Evolutionary conservation across 164 flowering plant genomes (phyloP).

Genomic region (Platanus orientalis): DNA sequence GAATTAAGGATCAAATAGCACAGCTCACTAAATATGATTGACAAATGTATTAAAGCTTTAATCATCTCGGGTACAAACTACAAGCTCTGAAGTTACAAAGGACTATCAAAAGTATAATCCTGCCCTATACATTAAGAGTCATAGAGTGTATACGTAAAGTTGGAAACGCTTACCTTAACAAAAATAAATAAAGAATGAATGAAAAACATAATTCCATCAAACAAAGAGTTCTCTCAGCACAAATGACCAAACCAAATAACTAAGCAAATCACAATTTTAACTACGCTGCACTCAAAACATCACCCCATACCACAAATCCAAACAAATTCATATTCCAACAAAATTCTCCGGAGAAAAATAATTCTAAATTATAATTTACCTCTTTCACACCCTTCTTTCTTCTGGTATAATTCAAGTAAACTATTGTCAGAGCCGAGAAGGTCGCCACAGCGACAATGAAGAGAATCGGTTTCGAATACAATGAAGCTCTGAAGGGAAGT

Average conservation of each 20-base stretch:
- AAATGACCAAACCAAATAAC: neutral
- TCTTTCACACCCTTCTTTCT: constrained; percentile 15
- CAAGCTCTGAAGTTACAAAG: too few species aligned
- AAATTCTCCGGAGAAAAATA: neutral
- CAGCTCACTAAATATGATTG: too few species aligned
- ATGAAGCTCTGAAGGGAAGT: constrained; percentile 36
- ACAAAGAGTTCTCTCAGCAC: too few species aligned
- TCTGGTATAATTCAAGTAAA: constrained; percentile 20
- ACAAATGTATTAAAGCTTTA: too few species aligned
- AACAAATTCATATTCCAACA: neutral
- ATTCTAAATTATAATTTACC: constrained; percentile 13
- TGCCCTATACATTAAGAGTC: too few species aligned
- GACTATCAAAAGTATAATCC: too few species aligned
- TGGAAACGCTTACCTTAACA: too few species aligned
- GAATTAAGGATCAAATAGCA: too few species aligned
- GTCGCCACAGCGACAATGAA: constrained; percentile 42
- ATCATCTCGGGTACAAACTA: too few species aligned
- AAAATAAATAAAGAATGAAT: too few species aligned
- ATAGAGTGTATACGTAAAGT: too few species aligned
- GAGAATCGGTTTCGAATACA: constrained; percentile 29
- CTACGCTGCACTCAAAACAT: neutral
- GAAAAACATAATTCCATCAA: too few species aligned
- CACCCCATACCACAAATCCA: neutral
- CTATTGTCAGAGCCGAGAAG: constrained; percentile 39
- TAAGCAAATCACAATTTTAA: neutral